Base-by-base conservation (phyloP, 768 basidiomycete species). In the Candolleomyces efflorescens region DNA sequence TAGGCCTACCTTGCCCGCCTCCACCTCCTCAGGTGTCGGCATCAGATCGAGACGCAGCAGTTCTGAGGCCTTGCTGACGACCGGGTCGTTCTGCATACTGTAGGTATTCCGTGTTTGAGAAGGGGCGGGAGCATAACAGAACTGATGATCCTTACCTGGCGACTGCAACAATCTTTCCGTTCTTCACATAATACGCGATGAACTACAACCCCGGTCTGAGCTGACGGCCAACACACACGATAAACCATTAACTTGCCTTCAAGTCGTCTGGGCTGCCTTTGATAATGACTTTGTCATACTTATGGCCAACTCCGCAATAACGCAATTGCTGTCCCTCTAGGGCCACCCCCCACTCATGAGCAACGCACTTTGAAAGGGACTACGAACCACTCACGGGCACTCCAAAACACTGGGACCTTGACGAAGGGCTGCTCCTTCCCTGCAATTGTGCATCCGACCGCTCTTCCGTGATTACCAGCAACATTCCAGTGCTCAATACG, bases 401-500 rank as follows among this genome's bases (percentile, higher is more conserved):
- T 92, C 94, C 94, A 95, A 75, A 95, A 95, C 38, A 93, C 73
- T 0, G 92, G 92, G 11, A 90, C 74, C 72, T 93, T 94, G 48
- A 77, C 78, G 70, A 88, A 93, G n/a, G 86, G 82, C 60, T 84
- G 81, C 32, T 75, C 75, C 57, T 71, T 78, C 49, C 78, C 86
- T 54, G 87, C 78, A 62, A 96, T 92, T 9, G 81, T 86, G 67
- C 84, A 83, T 0, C 89, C 94, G n/a, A 89, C 87, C 15, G 87
- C 84, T 51, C 92, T 83, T 2, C 92, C 94, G 58, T 89, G 88
- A 69, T 95, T 94, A 48, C 85, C 85, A 15, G 93, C 92, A 60
- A 88, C 92, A 72, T 93, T 93, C 92, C 94, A 96, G 71, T 96
- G 94, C 71, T 96, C 93, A 57, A 95, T 86, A 50, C 92, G 74